phyloP scores from a whole-genome alignment of 768 basidiomycete species.

The Xerocomellus intermedius region DNA sequence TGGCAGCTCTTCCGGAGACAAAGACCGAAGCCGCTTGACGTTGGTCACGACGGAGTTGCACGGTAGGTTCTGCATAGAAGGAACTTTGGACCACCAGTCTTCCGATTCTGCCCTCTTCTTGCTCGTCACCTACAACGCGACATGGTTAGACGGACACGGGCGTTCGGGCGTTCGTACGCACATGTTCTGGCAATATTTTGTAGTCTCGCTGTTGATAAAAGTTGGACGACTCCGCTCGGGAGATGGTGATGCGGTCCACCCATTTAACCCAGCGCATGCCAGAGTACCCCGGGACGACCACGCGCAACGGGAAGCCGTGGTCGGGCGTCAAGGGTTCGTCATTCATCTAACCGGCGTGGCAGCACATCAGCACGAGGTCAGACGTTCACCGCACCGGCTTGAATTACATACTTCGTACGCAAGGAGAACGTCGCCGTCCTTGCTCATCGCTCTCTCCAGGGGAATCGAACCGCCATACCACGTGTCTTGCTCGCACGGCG shows the following conservation, averaged over 20 bases:
- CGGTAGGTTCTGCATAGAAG: conserved; percentile 56
- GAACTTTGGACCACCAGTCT: conserved; percentile 51
- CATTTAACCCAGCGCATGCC: conserved; percentile 80
- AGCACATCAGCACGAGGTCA: neutral
- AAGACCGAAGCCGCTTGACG: conserved; percentile 7
- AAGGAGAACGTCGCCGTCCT: conserved; percentile 52
- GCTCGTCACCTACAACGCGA: conserved; percentile 20
- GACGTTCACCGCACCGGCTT: too few species aligned
- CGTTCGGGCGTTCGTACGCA: conserved; percentile 22
- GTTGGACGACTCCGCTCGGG: conserved; percentile 55
- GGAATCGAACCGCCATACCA: conserved; percentile 67
- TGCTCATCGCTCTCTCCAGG: conserved; percentile 46
- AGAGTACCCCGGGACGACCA: conserved; percentile 64
- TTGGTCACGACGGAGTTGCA: conserved; percentile 60
- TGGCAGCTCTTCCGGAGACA: conserved; percentile 23
- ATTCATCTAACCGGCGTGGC: conserved; percentile 53
- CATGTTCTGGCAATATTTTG: conserved; percentile 55
- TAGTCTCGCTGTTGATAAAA: conserved; percentile 76
- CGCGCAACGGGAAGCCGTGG: conserved; percentile 65
- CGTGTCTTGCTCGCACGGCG: conserved; percentile 57
- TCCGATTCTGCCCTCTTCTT: conserved; percentile 25
- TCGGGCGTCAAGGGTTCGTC: conserved; percentile 53
- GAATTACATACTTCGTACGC: conserved; percentile 60
- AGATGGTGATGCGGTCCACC: conserved; percentile 60
- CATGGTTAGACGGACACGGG: neutral